These are phyloP conservation scores for Saururus chinensis DNA, from an alignment of 164 flowering plant species.

Conservation along the genomic window DNA sequence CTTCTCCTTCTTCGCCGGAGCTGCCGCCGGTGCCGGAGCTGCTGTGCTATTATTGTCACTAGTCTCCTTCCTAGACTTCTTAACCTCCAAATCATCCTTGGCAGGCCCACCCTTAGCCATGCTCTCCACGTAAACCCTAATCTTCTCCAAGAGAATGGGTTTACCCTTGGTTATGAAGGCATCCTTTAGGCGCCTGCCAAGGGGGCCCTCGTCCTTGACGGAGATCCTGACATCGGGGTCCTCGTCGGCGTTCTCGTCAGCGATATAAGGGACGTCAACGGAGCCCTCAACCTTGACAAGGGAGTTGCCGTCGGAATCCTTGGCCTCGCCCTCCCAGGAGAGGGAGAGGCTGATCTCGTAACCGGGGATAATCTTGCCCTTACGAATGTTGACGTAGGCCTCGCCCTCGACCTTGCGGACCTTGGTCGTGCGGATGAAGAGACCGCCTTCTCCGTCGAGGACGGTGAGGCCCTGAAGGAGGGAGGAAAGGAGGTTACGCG, in stretches of 20 bases:
- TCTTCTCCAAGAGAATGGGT: slow-evolving; percentile 53
- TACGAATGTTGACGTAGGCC: slow-evolving; percentile 89
- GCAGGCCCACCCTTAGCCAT: slow-evolving; percentile 95
- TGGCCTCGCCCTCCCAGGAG: slow-evolving; percentile 75
- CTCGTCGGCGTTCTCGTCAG: slow-evolving; percentile 96
- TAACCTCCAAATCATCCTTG: slow-evolving; percentile 71
- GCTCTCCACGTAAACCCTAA: slow-evolving; percentile 59
- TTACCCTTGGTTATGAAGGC: slow-evolving; percentile 66
- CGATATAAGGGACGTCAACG: slow-evolving; percentile 75
- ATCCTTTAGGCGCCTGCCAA: slow-evolving; percentile 62
- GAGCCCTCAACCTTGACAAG: slow-evolving; percentile 47
- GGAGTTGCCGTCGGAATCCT: slow-evolving; percentile 37
- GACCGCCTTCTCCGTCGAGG: slow-evolving; percentile 59
- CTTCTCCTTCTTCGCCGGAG: slow-evolving; percentile 21
- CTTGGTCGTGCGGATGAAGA: slow-evolving; percentile 41
- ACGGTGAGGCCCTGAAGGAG: slow-evolving; percentile 44
- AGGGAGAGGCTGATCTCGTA: slow-evolving; percentile 56
- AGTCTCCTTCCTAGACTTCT: slow-evolving; percentile 26
- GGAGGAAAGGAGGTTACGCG: slow-evolving; percentile 40
- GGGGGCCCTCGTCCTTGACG: slow-evolving; percentile 66
- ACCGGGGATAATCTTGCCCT: slow-evolving; percentile 95
- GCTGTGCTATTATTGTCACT: not conserved
- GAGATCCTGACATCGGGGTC: slow-evolving; percentile 67
- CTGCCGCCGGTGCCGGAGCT: slow-evolving; percentile 2
- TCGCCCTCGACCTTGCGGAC: slow-evolving; percentile 71